Conservation (phyloP, 2,329 filamentous ascomycete genomes). For the Fusarium clavum region DNA sequence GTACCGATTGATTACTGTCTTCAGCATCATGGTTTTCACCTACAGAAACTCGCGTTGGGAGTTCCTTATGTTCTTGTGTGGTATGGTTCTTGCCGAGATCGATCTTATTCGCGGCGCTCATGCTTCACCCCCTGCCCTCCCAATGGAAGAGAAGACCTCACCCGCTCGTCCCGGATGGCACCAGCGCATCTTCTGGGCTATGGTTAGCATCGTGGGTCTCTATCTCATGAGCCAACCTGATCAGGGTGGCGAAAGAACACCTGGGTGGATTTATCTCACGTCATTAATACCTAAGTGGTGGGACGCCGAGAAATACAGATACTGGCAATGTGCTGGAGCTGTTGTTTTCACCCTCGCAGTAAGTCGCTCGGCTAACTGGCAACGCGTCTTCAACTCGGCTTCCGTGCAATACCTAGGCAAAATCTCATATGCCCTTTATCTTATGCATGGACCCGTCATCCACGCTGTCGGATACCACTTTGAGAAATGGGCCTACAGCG, state of each 20-base stretch:
- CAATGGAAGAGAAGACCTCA: slow-evolving; percentile 36
- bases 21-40: slow-evolving; percentile 56
- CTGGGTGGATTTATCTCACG: slow-evolving; percentile 64
- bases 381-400: slow-evolving; percentile 62
- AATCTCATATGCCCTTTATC: slow-evolving; percentile 70
- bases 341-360: slow-evolving; percentile 64
- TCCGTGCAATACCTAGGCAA: slow-evolving; percentile 69
- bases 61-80: slow-evolving; percentile 65
- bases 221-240: slow-evolving; percentile 62
- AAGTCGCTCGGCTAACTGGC: slow-evolving; percentile 59
- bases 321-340: slow-evolving; percentile 67
- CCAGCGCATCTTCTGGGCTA: slow-evolving; percentile 51
- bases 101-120: slow-evolving; percentile 63
- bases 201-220: slow-evolving; percentile 61
- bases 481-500: slow-evolving; percentile 60
- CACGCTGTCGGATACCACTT: slow-evolving; percentile 65
- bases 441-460: slow-evolving; percentile 69
- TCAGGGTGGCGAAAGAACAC: slow-evolving; percentile 58
- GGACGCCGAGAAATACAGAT: slow-evolving; percentile 62
- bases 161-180: slow-evolving; percentile 8
- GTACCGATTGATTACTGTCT: slow-evolving; percentile 58
- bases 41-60: slow-evolving; percentile 65
- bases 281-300: slow-evolving; percentile 63
- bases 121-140: slow-evolving; percentile 47
- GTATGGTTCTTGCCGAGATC: slow-evolving; percentile 66